phyloP scores from a whole-genome alignment of 108 stramenopile species.

The Nitzschia inconspicua region DNA sequence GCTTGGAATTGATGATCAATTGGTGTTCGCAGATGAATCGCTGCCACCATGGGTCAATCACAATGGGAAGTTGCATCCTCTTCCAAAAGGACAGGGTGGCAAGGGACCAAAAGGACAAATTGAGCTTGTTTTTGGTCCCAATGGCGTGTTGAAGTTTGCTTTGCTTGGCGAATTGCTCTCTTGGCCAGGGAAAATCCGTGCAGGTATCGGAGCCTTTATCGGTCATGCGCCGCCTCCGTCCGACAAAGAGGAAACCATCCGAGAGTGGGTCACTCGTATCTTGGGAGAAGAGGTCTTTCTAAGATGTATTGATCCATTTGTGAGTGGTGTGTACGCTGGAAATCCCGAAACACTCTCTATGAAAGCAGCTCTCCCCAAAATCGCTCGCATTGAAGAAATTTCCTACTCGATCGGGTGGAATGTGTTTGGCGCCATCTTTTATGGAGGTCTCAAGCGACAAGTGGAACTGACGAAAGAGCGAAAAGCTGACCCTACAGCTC shows the following conservation, averaged over 20 bases:
- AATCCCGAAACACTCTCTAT: constrained; percentile 90
- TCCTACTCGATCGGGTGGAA: constrained; percentile 80
- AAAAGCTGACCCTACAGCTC: constrained; percentile 71
- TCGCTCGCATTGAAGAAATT: constrained; percentile 71
- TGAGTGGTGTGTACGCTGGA: constrained; percentile 95
- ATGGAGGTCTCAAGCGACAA: constrained; percentile 75
- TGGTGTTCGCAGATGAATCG: constrained; percentile 90
- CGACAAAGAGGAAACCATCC: constrained; percentile 88
- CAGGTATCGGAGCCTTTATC: constrained; percentile 90
- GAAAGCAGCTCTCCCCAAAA: constrained; percentile 90
- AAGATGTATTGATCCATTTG: constrained; percentile 93
- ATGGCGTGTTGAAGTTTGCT: constrained; percentile 75
- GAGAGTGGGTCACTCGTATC: constrained; percentile 90
- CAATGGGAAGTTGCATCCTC: constrained; percentile 88
- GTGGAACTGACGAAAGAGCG: constrained; percentile 76
- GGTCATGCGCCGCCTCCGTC: constrained; percentile 64
- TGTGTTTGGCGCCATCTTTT: constrained; percentile 80
- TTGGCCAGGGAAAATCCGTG: constrained; percentile 95
- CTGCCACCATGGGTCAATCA: constrained; percentile 86
- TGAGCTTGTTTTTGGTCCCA: constrained; percentile 78
- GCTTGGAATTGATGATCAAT: constrained; percentile 80
- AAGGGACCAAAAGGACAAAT: constrained; percentile 82
- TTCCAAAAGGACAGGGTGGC: constrained; percentile 83
- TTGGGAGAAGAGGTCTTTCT: constrained; percentile 91
- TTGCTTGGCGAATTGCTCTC: constrained; percentile 72